phyloP scores from a whole-genome alignment of 2,329 filamentous ascomycete species.

The Stromatinia cepivora region DNA sequence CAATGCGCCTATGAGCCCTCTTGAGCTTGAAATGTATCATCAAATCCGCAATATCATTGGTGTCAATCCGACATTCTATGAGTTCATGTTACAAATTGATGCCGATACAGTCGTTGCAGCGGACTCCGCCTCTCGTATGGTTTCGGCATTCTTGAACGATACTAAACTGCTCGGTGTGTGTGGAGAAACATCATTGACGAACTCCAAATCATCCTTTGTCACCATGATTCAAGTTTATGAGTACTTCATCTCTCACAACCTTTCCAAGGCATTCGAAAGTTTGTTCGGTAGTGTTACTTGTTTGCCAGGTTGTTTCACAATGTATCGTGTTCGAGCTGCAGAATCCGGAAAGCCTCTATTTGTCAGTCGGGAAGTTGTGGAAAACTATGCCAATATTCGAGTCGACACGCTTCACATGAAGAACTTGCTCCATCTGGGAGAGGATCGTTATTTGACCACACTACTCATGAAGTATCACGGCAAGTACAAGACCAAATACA shows the following conservation, averaged over 20 bases:
- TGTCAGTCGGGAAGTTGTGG: conserved; percentile 87
- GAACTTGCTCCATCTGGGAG: conserved; percentile 92
- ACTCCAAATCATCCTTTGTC: conserved; percentile 88
- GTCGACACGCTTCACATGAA: conserved; percentile 99
- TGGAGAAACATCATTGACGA: conserved; percentile 90
- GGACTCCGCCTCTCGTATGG: conserved; percentile 89
- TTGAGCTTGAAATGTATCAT: conserved; percentile 98
- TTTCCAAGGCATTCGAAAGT: conserved; percentile 95
- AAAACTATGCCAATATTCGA: conserved; percentile 86
- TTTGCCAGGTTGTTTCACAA: conserved; percentile 96
- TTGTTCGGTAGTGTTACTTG: conserved; percentile 97
- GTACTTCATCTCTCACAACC: conserved; percentile 98
- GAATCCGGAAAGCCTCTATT: conserved; percentile 96
- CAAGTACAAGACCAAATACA: conserved; percentile 98
- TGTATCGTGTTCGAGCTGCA: conserved; percentile 95
- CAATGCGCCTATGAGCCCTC: conserved; percentile 90
- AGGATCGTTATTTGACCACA: conserved; percentile 96
- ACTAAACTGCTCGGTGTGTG: conserved; percentile 92
- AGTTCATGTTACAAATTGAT: conserved; percentile 94
- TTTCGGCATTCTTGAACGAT: conserved; percentile 86
- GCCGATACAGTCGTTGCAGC: conserved; percentile 91
- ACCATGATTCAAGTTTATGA: conserved; percentile 99
- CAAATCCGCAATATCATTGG: conserved; percentile 99
- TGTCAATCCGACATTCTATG: conserved; percentile 97
- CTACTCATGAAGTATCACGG: conserved; percentile 88